phyloP scores from a whole-genome alignment of 2,329 filamentous ascomycete genomes.

The Mariannaea sp. region DNA sequence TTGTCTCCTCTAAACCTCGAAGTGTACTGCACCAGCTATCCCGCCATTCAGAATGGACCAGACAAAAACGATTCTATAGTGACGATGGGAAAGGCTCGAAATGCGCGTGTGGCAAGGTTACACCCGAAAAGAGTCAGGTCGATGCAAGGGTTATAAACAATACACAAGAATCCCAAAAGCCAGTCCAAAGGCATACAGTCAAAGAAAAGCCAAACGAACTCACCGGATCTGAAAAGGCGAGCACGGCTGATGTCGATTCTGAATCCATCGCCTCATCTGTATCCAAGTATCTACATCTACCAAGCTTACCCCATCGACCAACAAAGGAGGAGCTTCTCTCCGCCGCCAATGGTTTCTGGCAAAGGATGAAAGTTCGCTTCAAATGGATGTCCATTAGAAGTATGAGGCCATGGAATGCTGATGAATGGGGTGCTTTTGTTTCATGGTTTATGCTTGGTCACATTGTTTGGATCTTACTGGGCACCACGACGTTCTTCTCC shows the following conservation, averaged over 20 bases:
- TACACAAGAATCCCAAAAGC: slow-evolving; percentile 22
- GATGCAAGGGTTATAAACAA: slow-evolving; percentile 22
- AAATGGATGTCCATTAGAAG: slow-evolving; percentile 98
- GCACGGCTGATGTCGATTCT: slow-evolving; percentile 24
- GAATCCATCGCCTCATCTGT: slow-evolving; percentile 57
- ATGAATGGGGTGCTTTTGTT: slow-evolving; percentile 92
- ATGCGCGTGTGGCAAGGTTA: slow-evolving; percentile 36
- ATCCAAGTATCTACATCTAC: slow-evolving; percentile 64
- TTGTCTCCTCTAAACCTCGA: slow-evolving; percentile 11
- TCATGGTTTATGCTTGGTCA: slow-evolving; percentile 96
- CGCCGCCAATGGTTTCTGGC: slow-evolving; percentile 91
- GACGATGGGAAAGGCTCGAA: slow-evolving; percentile 24
- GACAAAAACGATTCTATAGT: slow-evolving; percentile 29
- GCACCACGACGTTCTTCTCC: slow-evolving; percentile 97
- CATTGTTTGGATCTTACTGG: slow-evolving; percentile 92
- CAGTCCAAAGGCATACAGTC: slow-evolving; percentile 17
- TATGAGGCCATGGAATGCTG: slow-evolving; percentile 89
- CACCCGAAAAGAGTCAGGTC: slow-evolving; percentile 7
- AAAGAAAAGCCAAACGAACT: slow-evolving; percentile 20
- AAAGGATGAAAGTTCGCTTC: slow-evolving; percentile 86
- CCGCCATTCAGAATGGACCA: slow-evolving; percentile 5
- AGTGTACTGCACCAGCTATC: not conserved
- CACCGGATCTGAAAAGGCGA: slow-evolving; percentile 13
- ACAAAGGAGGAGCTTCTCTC: slow-evolving; percentile 92
- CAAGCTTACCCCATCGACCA: slow-evolving; percentile 81